A percentile compares a stretch with the other conserved stretches of the same genome.
Conservation (phyloP, 2,329 filamentous ascomycete species). For the Pseudogymnoascus sp. region DNA sequence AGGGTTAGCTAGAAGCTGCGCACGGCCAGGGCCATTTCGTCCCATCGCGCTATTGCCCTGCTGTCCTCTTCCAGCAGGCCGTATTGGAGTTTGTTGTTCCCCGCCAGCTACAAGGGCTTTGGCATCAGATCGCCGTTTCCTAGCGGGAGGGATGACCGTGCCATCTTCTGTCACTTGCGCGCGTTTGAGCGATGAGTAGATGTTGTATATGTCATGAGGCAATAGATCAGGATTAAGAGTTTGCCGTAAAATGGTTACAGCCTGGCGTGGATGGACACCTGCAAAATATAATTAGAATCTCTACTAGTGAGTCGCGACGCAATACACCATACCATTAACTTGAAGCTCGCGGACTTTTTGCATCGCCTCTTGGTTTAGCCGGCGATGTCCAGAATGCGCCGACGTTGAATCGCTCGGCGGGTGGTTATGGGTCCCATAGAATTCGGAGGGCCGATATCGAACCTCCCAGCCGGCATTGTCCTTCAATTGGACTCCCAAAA, state of each 20-base stretch:
- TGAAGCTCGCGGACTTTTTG: slow-evolving; percentile 8
- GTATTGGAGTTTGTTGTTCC: not conserved
- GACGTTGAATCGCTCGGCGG: slow-evolving; percentile 3
- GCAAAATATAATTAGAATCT: not conserved
- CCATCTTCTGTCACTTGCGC: slow-evolving; percentile 4
- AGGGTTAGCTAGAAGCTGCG: not conserved
- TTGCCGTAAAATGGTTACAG: slow-evolving; percentile 2
- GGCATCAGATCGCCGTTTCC: slow-evolving; percentile 3
- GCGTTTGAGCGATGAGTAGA: not conserved
- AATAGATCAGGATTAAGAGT: slow-evolving; percentile 3
- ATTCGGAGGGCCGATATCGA: slow-evolving; percentile 2
- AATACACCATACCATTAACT: slow-evolving; percentile 2
- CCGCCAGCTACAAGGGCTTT: not conserved
- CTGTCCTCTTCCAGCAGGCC: not conserved
- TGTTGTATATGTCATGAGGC: not conserved
- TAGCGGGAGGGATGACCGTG: not conserved
- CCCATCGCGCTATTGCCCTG: not conserved
- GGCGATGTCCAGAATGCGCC: slow-evolving; percentile 5
- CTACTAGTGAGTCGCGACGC: not conserved
- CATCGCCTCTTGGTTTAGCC: slow-evolving; percentile 7
- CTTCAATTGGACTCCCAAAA: slow-evolving; percentile 8
- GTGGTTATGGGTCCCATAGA: slow-evolving; percentile 5
- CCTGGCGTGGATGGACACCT: slow-evolving; percentile 4
- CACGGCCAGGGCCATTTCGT: not conserved
- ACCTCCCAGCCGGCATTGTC: slow-evolving; percentile 8